Evolutionary conservation across 2,329 filamentous ascomycete species (phyloP), one percentile per base, ranked within the genome.

Genomic region (Arthroderma sp.): DNA sequence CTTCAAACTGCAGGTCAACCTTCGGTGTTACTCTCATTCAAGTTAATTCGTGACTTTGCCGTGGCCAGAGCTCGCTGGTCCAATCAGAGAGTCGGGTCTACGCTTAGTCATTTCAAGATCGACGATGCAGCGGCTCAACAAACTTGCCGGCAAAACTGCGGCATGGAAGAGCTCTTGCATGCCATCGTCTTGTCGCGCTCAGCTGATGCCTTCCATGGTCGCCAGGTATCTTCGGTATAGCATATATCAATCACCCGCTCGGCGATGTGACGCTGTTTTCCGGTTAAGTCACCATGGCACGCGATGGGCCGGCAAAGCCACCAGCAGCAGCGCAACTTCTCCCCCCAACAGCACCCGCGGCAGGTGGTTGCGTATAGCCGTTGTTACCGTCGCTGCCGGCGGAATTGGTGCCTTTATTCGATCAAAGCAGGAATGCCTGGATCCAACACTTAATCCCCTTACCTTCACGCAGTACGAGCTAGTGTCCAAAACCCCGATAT

Each of bases 381-480:
- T 61, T 42, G 51, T 66, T 38, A 64, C 60, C 28, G 51, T 54
- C 27, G 51, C 56, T n/a, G 63, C 64, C 11, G 60, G 56, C 27
- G 62, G 56, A 42, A 53, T 59, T 46, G 64, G 64, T 22, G 59
- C 57, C 28, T 66, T 63, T 49, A 32, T 62, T 45, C 54, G 58
- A 47, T 61, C 56, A 11, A 52, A 56, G 40, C 52, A 58, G 34
- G 53, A 49, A 28, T 44, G 53, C 3, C 41, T 39, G 5, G 58
- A 57, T 3, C 50, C 54, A 4, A 59, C 54, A 0, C 45, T 66
- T 31, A 65, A 66, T 44, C 61, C 58, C 5, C 43, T 56, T 34
- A 59, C 56, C 1, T 70, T 70, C 49, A 63, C 61, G 10, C 56
- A 61, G 34, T 70, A 66, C 46, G 53, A 58, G 36, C 56, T 71